These are phyloP conservation scores for Leccinum pseudoinsigne DNA, from an alignment of 1,284 basidiomycete genomes.

Conservation along the genomic window DNA sequence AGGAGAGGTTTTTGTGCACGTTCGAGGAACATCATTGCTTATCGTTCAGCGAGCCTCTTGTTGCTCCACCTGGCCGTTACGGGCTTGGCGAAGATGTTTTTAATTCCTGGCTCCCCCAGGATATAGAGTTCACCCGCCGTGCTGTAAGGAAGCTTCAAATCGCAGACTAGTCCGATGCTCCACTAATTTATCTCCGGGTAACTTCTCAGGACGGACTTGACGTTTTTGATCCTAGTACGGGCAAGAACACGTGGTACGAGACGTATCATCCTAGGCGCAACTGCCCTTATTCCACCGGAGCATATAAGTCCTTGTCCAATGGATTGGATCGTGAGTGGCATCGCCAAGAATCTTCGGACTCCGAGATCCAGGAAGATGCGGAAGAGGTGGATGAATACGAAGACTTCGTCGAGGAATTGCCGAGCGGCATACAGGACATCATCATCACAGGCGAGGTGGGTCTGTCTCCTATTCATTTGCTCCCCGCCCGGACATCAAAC, in stretches of 20 bases:
- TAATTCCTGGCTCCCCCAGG: constrained; percentile 46
- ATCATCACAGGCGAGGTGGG: constrained; percentile 49
- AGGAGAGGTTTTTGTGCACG: constrained; percentile 40
- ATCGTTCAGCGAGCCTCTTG: constrained; percentile 36
- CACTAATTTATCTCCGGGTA: constrained; percentile 17
- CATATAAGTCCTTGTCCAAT: constrained; percentile 33
- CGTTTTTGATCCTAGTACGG: constrained; percentile 38
- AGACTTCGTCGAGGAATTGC: constrained; percentile 36
- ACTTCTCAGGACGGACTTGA: constrained; percentile 40
- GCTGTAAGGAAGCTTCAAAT: constrained; percentile 32
- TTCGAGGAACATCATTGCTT: constrained; percentile 50
- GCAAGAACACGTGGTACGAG: constrained; percentile 41
- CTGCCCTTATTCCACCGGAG: constrained; percentile 34
- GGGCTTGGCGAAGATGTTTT: constrained; percentile 42
- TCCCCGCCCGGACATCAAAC: constrained; percentile 6
- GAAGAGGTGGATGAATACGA: constrained; percentile 38
- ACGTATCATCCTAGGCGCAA: constrained; percentile 39
- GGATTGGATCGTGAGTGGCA: constrained; percentile 25
- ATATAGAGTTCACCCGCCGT: constrained; percentile 31
- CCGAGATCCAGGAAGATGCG: constrained; percentile 18
- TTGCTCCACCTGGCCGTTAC: constrained; percentile 32
- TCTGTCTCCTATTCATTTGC: neutral
- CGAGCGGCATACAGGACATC: constrained; percentile 46
- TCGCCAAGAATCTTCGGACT: constrained; percentile 21
- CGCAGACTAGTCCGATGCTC: constrained; percentile 1